These are phyloP conservation scores for Solanum neorickii DNA, from an alignment of 257 asterid genomes.

Conservation along the genomic window DNA sequence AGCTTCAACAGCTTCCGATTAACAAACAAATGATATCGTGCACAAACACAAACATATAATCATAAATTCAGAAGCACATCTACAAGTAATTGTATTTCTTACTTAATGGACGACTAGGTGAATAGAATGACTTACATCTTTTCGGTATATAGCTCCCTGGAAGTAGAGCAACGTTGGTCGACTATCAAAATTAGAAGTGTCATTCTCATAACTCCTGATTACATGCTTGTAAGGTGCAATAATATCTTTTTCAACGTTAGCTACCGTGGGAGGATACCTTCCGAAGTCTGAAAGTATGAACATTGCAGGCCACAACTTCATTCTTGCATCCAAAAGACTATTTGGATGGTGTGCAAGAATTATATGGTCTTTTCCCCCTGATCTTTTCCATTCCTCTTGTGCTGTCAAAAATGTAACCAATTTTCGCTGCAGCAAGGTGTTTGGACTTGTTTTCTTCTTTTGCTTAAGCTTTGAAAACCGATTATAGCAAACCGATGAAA, in stretches of 20 bases:
- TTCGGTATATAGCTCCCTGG: constrained; percentile 91
- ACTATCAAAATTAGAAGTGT: constrained; percentile 49
- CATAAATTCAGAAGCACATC: neutral
- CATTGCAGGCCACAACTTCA: constrained; percentile 84
- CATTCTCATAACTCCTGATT: constrained; percentile 37
- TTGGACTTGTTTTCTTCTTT: constrained; percentile 31
- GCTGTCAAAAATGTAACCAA: constrained; percentile 50
- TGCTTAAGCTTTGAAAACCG: constrained; percentile 48
- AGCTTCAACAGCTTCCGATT: neutral
- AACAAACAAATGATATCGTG: neutral
- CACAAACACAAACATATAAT: neutral
- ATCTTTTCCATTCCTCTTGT: constrained; percentile 72
- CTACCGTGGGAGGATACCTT: constrained; percentile 79
- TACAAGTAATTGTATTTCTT: neutral
- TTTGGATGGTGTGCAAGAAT: constrained; percentile 94
- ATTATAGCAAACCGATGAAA: constrained; percentile 73
- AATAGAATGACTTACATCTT: constrained; percentile 54
- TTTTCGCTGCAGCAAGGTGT: constrained; percentile 53
- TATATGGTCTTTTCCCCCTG: constrained; percentile 70
- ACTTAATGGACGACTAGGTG: neutral
- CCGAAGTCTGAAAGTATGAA: constrained; percentile 82
- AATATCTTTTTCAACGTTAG: constrained; percentile 78
- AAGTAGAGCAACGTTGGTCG: constrained; percentile 77
- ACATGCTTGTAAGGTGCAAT: constrained; percentile 92
- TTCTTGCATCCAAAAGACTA: constrained; percentile 72